Conservation (phyloP, 345 rosid species). For the Eucalyptus guilfoylei region DNA sequence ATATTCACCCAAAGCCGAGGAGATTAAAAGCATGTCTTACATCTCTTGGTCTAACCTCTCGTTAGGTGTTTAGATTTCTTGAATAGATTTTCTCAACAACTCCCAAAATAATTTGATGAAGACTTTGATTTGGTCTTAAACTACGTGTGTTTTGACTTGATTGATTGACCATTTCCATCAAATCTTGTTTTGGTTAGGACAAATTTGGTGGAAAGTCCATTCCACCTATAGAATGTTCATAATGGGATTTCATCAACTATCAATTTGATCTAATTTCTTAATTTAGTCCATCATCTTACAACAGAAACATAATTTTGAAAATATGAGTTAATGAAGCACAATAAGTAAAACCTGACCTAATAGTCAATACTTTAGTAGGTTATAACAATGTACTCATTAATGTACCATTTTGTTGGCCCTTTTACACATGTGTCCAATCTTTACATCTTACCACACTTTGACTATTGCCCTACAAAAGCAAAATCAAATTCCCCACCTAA, state of each 20-base stretch:
- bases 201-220: not conserved
- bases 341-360: not conserved
- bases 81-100: not conserved
- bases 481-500: no score
- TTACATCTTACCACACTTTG: not conserved
- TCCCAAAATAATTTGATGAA: not conserved
- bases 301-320: not conserved
- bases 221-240: not conserved
- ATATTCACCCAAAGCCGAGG: not conserved
- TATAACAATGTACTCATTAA: not conserved
- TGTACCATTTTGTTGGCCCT: not conserved
- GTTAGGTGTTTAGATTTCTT: not conserved
- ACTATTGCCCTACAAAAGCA: not conserved
- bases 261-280: not conserved
- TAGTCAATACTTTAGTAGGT: no score
- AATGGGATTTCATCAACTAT: not conserved
- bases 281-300: not conserved
- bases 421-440: not conserved
- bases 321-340: not conserved
- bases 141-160: not conserved
- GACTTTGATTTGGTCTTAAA: not conserved
- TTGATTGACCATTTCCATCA: not conserved
- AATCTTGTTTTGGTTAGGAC: not conserved
- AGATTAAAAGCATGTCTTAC: not conserved
- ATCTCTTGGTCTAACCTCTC: not conserved